Evolutionary conservation across 169 alveolate species (phyloP), one percentile per base, ranked within the genome.

Genomic region (Cryptosporidium ryanae): DNA sequence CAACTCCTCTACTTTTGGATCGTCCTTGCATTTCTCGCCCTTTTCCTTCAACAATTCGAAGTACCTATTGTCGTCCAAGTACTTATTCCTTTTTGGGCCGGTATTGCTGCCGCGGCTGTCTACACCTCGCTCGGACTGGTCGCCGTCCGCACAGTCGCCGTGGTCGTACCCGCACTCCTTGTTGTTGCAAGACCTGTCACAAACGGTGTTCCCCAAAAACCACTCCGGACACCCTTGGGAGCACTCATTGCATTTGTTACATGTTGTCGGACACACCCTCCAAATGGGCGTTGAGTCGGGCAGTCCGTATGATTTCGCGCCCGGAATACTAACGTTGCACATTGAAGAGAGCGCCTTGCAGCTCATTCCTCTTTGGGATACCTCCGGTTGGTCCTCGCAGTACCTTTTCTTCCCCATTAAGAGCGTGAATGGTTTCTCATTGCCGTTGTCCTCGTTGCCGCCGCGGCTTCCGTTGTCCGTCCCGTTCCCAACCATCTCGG

Each of bases 251-350:
- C 93, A 91, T 38, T 71, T 91, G 55, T 87, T 70, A 55, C 93
- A 91, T 17, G 91, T 82, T 66, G 49, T 63, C 3, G 92, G 92
- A 46, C 93, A 91, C 18, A 82, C 90, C n/a, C 90, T 67, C 46
- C 83, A 68, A 32, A 68, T 52, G 3, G 65, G 83, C 15, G 83
- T 52, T 3, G 63, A 48, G 2, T 68, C 83, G 18, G 83, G 83
- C 23, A 68, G 66, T 44, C 83, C 83, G 31, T 68, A 68, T 23
- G 67, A 50, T 29, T 68, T 68, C 17, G 83, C 83, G 12, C 43
- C 50, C 31, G 83, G 83, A 5, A 68, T 68, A 29, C 63, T 27
- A 0, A 49, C 66, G 31, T 68, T 68, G 25, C 83, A 68, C 67
- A 68, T 89, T 12, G 67, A 64, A 5, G 90, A 82, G 23, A 89